A percentile compares a stretch with the other conserved stretches of the same genome.
These are phyloP conservation scores for Colletotrichum sp. DNA, from an alignment of 2,329 filamentous ascomycete species.

Conservation along the genomic window DNA sequence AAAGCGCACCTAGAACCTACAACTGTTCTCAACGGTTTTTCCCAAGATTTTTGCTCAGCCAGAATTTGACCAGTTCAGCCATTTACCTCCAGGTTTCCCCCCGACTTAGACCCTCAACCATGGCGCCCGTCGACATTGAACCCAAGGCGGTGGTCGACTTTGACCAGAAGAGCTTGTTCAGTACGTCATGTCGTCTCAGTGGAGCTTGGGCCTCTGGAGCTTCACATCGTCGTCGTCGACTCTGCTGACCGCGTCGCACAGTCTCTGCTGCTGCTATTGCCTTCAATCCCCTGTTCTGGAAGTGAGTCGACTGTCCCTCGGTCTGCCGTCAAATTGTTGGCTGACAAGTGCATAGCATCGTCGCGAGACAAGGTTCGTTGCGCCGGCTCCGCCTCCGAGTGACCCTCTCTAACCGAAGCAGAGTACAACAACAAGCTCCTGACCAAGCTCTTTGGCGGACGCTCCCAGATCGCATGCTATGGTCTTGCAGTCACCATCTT, in stretches of 20 bases:
- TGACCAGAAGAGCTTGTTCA: slow-evolving; percentile 66
- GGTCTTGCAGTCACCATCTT: slow-evolving; percentile 89
- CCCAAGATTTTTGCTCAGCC: not conserved
- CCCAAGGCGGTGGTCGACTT: slow-evolving; percentile 62
- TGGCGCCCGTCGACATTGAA: slow-evolving; percentile 40
- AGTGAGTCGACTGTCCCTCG: slow-evolving; percentile 65
- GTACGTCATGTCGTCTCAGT: slow-evolving; percentile 50
- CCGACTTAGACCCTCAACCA: slow-evolving; percentile 24
- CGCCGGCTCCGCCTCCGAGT: not conserved
- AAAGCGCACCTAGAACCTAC: not conserved
- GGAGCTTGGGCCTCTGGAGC: slow-evolving; percentile 5
- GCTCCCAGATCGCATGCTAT: slow-evolving; percentile 83
- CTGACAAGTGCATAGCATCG: slow-evolving; percentile 64
- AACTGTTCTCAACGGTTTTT: slow-evolving; percentile 16
- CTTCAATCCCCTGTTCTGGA: slow-evolving; percentile 99
- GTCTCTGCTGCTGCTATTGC: slow-evolving; percentile 82
- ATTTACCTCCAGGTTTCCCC: not conserved
- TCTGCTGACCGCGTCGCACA: slow-evolving; percentile 38
- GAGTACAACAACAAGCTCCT: slow-evolving; percentile 93
- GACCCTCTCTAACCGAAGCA: slow-evolving; percentile 36
- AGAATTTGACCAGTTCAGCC: not conserved
- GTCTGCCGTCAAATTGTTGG: slow-evolving; percentile 16
- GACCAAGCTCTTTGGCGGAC: slow-evolving; percentile 84
- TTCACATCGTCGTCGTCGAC: not conserved
- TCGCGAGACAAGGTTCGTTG: slow-evolving; percentile 76